Percentiles rank a stretch among this genome's conserved stretches.
Evolutionary conservation across 2,329 filamentous ascomycete genomes (phyloP).

Genomic region (Sclerotinia nivalis): DNA sequence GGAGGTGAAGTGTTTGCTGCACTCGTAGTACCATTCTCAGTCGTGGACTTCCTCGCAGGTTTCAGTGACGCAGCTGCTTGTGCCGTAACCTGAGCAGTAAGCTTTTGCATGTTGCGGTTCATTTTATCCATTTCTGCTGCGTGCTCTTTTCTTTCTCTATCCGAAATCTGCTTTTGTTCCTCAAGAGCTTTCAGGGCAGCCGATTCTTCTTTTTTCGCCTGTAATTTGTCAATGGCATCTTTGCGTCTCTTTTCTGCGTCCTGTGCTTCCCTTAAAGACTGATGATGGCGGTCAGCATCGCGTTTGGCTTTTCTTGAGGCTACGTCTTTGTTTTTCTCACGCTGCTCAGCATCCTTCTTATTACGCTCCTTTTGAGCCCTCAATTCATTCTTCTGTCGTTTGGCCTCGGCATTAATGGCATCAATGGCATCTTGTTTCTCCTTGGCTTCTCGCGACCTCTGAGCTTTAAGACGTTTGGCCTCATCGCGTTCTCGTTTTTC

Average conservation of each 20-base stretch:
- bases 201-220: slow-evolving; percentile 20
- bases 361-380: slow-evolving; percentile 22
- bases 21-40: no score
- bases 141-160: slow-evolving; percentile 1
- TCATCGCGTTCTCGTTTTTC: slow-evolving; percentile 11
- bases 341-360: slow-evolving; percentile 14
- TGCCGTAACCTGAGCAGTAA: background rate
- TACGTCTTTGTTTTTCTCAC: slow-evolving; percentile 24
- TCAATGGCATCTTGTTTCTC: background rate
- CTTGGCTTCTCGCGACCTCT: background rate
- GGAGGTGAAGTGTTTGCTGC: background rate
- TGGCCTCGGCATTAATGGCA: background rate
- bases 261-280: slow-evolving; percentile 15
- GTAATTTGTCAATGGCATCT: slow-evolving; percentile 21
- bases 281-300: slow-evolving; percentile 24
- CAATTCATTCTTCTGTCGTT: slow-evolving; percentile 6
- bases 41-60: background rate
- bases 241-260: slow-evolving; percentile 13
- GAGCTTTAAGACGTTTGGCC: slow-evolving; percentile 5
- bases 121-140: background rate
- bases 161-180: slow-evolving; percentile 13
- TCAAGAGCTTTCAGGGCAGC: slow-evolving; percentile 17
- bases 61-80: background rate
- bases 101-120: background rate
- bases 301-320: slow-evolving; percentile 21